phyloP scores from a whole-genome alignment of 306 rosid species.

The Gleditsia sinensis region DNA sequence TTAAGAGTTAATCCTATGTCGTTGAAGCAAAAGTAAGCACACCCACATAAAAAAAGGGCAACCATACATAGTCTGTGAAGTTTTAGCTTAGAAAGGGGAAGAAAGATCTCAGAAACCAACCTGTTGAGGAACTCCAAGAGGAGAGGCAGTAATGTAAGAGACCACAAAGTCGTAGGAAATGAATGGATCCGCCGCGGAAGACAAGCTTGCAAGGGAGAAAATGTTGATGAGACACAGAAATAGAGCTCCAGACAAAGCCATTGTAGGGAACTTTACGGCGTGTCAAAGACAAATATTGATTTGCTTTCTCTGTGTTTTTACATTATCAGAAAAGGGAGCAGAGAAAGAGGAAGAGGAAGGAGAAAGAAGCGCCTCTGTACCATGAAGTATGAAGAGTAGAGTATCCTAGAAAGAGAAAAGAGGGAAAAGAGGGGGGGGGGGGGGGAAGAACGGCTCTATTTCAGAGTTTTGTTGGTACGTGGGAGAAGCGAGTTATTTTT shows the following conservation, averaged over 20 bases:
- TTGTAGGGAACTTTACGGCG: slow-evolving; percentile 36
- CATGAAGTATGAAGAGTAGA: neutral
- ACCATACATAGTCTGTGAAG: neutral
- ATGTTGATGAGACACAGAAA: slow-evolving; percentile 46
- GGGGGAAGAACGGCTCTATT: slow-evolving; percentile 21
- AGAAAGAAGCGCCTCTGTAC: neutral
- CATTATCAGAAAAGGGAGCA: slow-evolving; percentile 41
- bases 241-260: slow-evolving; percentile 52
- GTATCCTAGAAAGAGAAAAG: neutral
- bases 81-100: neutral
- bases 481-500: slow-evolving; percentile 9
- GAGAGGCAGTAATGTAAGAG: slow-evolving; percentile 89
- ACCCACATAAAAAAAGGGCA: neutral
- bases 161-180: slow-evolving; percentile 56
- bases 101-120: slow-evolving; percentile 40
- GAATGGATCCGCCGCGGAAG: slow-evolving; percentile 66
- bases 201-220: slow-evolving; percentile 50
- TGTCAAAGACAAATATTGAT: slow-evolving; percentile 26
- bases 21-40: neutral
- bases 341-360: neutral
- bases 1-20: neutral
- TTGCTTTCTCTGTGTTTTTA: slow-evolving; percentile 32
- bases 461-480: neutral
- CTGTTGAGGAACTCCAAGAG: slow-evolving; percentile 93
- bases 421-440: too few relatives aligned